Percentiles rank a stretch among this genome's conserved stretches.
Conservation (phyloP, 164 flowering plant genomes). For the Macadamia integrifolia region DNA sequence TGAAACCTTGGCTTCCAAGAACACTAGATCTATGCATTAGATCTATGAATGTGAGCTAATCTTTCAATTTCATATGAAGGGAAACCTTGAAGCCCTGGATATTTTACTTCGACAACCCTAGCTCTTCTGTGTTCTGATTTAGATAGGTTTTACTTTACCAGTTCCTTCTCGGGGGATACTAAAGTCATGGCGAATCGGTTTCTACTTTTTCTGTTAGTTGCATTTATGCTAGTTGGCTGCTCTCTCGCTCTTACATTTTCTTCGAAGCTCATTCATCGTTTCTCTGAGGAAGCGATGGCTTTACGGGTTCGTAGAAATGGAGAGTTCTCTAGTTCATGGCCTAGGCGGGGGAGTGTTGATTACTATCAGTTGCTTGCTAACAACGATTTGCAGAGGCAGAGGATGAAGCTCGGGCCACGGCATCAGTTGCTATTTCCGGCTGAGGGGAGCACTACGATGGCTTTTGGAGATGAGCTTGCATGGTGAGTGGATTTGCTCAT, state of each 20-base stretch:
- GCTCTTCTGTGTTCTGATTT: not conserved
- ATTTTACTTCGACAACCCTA: not conserved
- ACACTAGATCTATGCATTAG: constrained; percentile 8
- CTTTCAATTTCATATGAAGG: not conserved
- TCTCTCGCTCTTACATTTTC: constrained; percentile 24
- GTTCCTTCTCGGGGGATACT: not conserved
- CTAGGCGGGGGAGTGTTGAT: constrained; percentile 41
- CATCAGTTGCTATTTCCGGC: constrained; percentile 55
- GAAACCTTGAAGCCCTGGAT: not conserved
- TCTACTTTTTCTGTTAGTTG: constrained; percentile 1
- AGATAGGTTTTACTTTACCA: not conserved
- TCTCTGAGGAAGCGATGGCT: constrained; percentile 62
- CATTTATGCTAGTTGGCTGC: constrained; percentile 2
- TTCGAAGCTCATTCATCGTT: constrained; percentile 65
- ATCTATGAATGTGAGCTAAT: not conserved
- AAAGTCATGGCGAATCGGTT: constrained; percentile 14
- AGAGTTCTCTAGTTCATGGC: constrained; percentile 24
- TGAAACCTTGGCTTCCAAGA: not conserved
- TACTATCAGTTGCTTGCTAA: constrained; percentile 46
- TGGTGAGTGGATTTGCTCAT: constrained; percentile 40
- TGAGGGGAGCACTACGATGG: constrained; percentile 60
- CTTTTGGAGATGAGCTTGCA: constrained; percentile 76
- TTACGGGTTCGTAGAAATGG: constrained; percentile 22
- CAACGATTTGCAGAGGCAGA: constrained; percentile 63
- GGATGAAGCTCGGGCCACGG: constrained; percentile 50